Conservation (phyloP, 192 early-diverging fungal species). For the Backusella macrospora region DNA sequence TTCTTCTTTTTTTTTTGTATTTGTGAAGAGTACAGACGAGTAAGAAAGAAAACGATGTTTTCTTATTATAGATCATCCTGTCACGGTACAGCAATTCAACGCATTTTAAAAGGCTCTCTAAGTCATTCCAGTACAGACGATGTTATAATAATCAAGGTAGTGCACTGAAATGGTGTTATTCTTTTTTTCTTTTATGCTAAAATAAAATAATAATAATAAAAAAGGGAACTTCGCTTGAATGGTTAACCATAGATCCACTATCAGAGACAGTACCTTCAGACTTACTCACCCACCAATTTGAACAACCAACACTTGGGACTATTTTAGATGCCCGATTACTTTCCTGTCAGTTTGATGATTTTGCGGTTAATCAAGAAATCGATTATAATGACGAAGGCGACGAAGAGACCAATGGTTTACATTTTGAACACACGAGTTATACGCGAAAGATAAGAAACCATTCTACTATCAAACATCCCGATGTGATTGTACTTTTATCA, state of each 20-base stretch:
- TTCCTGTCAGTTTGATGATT: background rate
- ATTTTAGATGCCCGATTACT: slow-evolving; percentile 17
- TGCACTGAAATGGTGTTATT: background rate
- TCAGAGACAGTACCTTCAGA: background rate
- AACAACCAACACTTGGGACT: slow-evolving; percentile 25
- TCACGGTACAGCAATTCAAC: slow-evolving; percentile 16
- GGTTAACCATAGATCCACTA: background rate
- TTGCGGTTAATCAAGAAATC: background rate
- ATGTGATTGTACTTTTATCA: slow-evolving; percentile 26
- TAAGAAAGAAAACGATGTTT: background rate
- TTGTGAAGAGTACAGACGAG: background rate
- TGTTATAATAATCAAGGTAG: slow-evolving; percentile 17
- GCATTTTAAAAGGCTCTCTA: background rate
- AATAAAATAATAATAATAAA: background rate
- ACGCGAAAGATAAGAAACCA: slow-evolving; percentile 17
- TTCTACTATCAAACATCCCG: slow-evolving; percentile 18
- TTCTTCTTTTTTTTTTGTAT: background rate
- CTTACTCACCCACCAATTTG: slow-evolving; percentile 3
- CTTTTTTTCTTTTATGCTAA: background rate
- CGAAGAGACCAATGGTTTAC: background rate
- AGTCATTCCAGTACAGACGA: background rate
- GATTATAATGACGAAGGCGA: too few species aligned
- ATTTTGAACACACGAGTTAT: background rate
- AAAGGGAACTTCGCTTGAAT: slow-evolving; percentile 8
- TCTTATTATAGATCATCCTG: slow-evolving; percentile 17